Evolutionary conservation across 1,284 basidiomycete genomes (phyloP).

Genomic region (Boletus semigastroideus): DNA sequence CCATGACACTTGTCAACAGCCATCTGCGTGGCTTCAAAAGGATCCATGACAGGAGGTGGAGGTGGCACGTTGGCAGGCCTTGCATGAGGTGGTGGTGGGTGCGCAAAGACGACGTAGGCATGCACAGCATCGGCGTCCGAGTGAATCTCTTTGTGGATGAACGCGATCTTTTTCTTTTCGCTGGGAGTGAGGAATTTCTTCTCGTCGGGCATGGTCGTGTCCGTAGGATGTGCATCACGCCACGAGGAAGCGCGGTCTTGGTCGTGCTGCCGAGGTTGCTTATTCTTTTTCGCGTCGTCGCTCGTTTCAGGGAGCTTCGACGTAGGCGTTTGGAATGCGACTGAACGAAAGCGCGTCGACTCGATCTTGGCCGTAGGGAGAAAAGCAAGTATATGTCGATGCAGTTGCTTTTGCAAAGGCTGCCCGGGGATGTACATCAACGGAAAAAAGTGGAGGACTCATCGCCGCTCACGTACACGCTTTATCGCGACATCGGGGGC

Average conservation of each 20-base stretch:
- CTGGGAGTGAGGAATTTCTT: constrained; percentile 74
- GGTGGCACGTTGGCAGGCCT: constrained; percentile 58
- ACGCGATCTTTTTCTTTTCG: constrained; percentile 94
- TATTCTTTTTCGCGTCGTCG: constrained; percentile 31
- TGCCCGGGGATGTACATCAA: constrained; percentile 29
- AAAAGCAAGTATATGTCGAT: constrained; percentile 68
- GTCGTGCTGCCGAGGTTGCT: constrained; percentile 49
- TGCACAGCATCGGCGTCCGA: constrained; percentile 68
- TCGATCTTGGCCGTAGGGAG: constrained; percentile 79
- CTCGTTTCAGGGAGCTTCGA: constrained; percentile 53
- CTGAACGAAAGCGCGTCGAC: constrained; percentile 87
- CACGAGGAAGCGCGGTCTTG: constrained; percentile 67
- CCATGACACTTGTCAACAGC: constrained; percentile 70
- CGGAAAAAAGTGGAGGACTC: not conserved
- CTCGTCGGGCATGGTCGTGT: constrained; percentile 47
- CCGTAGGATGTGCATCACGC: constrained; percentile 52
- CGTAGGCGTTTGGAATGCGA: constrained; percentile 83
- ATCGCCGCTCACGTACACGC: constrained; percentile 50
- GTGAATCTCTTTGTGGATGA: constrained; percentile 91
- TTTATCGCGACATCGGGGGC: constrained; percentile 74
- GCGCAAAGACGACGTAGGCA: constrained; percentile 87
- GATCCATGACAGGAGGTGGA: constrained; percentile 55
- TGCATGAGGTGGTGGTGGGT: constrained; percentile 47
- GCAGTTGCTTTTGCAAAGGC: constrained; percentile 65
- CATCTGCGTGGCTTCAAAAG: constrained; percentile 67